Evolutionary conservation across 345 rosid genomes (phyloP).

Genomic region (Pistacia integerrima): DNA sequence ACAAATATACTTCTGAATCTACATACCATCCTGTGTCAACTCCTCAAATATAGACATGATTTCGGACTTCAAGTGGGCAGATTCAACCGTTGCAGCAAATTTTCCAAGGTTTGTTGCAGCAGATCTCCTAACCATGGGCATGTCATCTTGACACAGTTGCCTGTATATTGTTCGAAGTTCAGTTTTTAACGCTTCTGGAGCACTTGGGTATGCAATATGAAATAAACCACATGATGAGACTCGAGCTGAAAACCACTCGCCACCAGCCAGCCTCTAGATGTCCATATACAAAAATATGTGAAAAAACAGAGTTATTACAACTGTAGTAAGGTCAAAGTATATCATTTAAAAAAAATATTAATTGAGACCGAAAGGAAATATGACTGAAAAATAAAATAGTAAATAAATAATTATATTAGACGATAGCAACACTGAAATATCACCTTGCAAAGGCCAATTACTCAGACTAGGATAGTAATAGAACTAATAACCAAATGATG

Average conservation of each 20-base stretch:
- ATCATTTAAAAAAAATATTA: not conserved
- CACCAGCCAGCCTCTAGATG: conserved; percentile 67
- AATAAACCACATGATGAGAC: conserved; percentile 81
- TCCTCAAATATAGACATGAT: conserved; percentile 79
- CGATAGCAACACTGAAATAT: not conserved
- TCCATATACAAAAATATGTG: not conserved
- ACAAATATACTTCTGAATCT: not conserved
- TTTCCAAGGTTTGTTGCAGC: conserved; percentile 81
- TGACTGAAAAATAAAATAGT: not conserved
- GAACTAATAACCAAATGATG: not conserved
- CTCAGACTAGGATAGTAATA: not conserved
- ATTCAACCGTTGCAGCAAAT: conserved; percentile 76
- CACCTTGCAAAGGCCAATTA: not conserved
- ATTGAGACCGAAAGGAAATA: not conserved
- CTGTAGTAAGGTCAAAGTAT: not conserved
- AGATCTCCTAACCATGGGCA: conserved; percentile 93
- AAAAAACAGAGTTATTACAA: not conserved
- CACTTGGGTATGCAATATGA: conserved; percentile 80
- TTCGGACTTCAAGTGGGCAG: conserved; percentile 65
- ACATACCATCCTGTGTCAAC: conserved; percentile 74
- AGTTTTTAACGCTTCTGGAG: conserved; percentile 53
- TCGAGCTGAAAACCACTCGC: conserved; percentile 89
- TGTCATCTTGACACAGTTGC: conserved; percentile 83
- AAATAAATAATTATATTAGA: not conserved
- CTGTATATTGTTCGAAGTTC: conserved; percentile 62